Evolutionary conservation across 768 basidiomycete genomes (phyloP), one percentile per base, ranked within the genome.

Genomic region (Cystoderma amianthinum): DNA sequence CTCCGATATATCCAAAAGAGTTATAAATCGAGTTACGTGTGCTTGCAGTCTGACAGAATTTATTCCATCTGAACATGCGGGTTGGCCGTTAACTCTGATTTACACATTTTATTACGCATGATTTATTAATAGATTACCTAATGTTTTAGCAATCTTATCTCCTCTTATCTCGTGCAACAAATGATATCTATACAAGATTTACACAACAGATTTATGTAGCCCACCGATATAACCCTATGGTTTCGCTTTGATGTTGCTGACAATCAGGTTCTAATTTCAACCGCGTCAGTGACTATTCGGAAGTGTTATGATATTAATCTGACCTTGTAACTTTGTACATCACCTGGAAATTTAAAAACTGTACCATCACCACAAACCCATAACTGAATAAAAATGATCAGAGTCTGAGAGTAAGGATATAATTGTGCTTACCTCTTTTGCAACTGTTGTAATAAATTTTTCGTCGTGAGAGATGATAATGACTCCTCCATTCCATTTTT

Each of bases 391-490:
- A 7, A n/a, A n/a, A n/a, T n/a, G n/a, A 32, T 19, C 13, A 32
- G 36, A 20, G 45, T 43, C 44, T 49, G 44, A 38, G 28, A 45
- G 35, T 5, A n/a, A 28, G 35, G 32, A 24, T 18, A 37, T 15
- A 42, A 20, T 9, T 10, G 24, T 20, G 49, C 73, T 19, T 49
- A 87, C 89, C 72, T 92, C 83, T 58, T 78, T 80, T 3, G 89
- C 85, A 15, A 93, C 91, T 12, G 79, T 82, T 12, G 90, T 94
- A 52, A 94, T 95, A 59, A 95, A 97, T 38, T 90, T 69, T 57
- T 95, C 92, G 71, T 97, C 94, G 76, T 96, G 94, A 47, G 88
- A 92, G 51, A 93, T 91, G 49, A 92, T 70, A 47, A 95, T 93
- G 5, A 94, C 89, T 21, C 91, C 91, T 6, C 92, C 92, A 50